Evolutionary conservation across 1,284 basidiomycete species (phyloP).

Genomic region (Heliocybe sulcata): DNA sequence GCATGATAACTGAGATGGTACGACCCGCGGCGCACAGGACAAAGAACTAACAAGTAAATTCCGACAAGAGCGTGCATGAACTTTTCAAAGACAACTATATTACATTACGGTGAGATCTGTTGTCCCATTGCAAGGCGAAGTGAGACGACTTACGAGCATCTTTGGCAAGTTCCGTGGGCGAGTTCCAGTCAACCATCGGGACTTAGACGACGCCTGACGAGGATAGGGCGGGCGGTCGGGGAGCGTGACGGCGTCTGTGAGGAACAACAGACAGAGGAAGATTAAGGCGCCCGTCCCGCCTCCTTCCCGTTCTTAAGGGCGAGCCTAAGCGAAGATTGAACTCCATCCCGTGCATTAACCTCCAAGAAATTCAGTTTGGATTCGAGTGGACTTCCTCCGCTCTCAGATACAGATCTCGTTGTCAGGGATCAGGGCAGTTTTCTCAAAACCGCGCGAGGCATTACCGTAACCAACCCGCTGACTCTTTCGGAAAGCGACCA

Average conservation of each 20-base stretch:
- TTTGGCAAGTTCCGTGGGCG: conserved; percentile 36
- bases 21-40: neutral
- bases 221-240: too few relatives aligned
- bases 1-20: neutral
- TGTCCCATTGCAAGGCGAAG: conserved; percentile 1
- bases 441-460: neutral
- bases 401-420: neutral
- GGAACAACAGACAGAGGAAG: neutral
- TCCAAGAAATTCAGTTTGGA: neutral
- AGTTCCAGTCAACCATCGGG: conserved; percentile 54
- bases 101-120: neutral
- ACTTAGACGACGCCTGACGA: neutral
- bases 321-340: neutral
- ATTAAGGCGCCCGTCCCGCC: neutral
- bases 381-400: neutral
- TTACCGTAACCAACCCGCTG: neutral
- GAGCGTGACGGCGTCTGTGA: neutral
- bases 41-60: conserved; percentile 49
- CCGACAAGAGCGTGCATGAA: conserved; percentile 65
- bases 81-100: conserved; percentile 48
- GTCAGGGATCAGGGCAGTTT: neutral
- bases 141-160: conserved; percentile 37
- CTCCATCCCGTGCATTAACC: neutral
- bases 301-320: neutral
- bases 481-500: neutral